Percentiles rank a stretch among this genome's conserved stretches.
Evolutionary conservation across 441 rosid genomes (phyloP).

Genomic region (Populus hybrid): DNA sequence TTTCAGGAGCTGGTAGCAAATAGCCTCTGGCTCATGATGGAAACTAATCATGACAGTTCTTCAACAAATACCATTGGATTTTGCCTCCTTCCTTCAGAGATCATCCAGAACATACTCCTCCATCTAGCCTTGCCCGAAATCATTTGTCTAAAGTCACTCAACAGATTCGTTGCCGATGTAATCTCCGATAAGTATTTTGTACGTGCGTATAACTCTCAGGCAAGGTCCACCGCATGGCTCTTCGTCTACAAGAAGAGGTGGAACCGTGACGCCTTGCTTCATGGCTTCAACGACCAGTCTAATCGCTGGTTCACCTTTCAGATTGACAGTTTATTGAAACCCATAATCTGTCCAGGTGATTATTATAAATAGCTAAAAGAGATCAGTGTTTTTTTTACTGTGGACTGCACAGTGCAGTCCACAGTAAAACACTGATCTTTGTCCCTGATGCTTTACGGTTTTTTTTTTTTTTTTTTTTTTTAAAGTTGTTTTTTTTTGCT

Average conservation of each 20-base stretch:
- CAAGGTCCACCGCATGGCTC: conserved; percentile 56
- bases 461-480: too few relatives aligned
- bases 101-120: conserved; percentile 61
- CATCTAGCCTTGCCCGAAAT: conserved; percentile 62
- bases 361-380: too few relatives aligned
- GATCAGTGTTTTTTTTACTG: too few relatives aligned
- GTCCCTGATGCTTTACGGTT: too few relatives aligned
- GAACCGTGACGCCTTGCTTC: conserved; percentile 51
- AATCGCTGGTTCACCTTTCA: conserved; percentile 60
- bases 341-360: conserved; percentile 41
- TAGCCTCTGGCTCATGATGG: conserved; percentile 18
- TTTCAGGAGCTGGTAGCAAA: too few relatives aligned
- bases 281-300: conserved; percentile 50
- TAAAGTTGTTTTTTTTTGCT: too few relatives aligned
- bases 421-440: too few relatives aligned
- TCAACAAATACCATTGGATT: conserved; percentile 44
- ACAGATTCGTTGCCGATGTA: conserved; percentile 35
- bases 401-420: too few relatives aligned
- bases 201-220: conserved; percentile 42
- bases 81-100: conserved; percentile 74
- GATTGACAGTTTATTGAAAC: conserved; percentile 37
- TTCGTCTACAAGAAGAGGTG: conserved; percentile 69
- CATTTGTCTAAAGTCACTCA: conserved; percentile 49
- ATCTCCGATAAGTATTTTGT: conserved; percentile 55
- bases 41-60: conserved; percentile 18